Evolutionary conservation across 208 protist species (phyloP), one percentile per base, ranked within the genome.

Genomic region (Crithidia thermophila): DNA sequence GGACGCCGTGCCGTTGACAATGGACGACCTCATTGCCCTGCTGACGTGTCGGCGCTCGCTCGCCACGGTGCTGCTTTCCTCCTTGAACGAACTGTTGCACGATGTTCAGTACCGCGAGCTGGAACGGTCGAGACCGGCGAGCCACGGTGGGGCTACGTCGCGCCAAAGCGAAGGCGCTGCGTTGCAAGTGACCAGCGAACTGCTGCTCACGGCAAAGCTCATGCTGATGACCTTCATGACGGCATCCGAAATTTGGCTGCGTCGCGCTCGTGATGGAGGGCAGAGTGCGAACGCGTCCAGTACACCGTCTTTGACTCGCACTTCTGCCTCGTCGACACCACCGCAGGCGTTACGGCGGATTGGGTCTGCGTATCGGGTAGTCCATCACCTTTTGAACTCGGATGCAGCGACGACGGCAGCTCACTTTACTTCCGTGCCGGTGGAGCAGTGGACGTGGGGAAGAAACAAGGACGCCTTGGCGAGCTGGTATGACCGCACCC

Each of bases 81-180:
- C 55, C n/a, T 37, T 91, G 0, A 91, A 91, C 67, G 82, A 87
- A 28, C 59, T 79, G 8, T 39, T 91, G 36, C 79, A 75, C 45
- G 80, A 86, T 55, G 77, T 85, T 13, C 80, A 91, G 53, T 64
- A 81, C 47, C 77, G 79, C n/a, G 75, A 79, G 33, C 57, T 86
- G 25, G 71, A 83, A 47, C 49, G 45, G 21, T 50, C 33, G 4
- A 62, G 51, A 13, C 23, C 37, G 4, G 31, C 58, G 14, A 42
- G 18, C 33, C 53, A 36, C 27, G 34, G 43, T 9, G 50, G 30
- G 27, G 25, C 6, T 25, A 43, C 25, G 27, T 0, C 20, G 4
- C 13, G 39, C 10, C 46, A 9, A 14, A 14, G 51, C 14, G 53
- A 76, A 16, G 47, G 42, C 0, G 55, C 31, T 4, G 58, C 46